Evolutionary conservation across 805 yeast species (phyloP).

Genomic region (Candida hungchunana): DNA sequence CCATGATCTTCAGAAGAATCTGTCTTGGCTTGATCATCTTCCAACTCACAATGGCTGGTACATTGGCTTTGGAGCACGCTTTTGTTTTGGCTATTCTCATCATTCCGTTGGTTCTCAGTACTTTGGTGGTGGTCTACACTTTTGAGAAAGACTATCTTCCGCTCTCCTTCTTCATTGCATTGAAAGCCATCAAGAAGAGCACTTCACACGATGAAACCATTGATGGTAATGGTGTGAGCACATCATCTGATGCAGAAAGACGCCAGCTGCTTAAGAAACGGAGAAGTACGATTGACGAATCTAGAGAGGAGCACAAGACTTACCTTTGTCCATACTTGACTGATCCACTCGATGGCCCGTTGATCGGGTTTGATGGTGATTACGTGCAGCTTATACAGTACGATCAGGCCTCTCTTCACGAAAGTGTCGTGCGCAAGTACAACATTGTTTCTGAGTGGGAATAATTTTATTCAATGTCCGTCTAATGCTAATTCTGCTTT

Average conservation of each 20-base stretch:
- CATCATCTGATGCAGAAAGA: neutral
- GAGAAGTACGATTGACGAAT: slow-evolving; percentile 26
- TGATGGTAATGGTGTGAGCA: too few relatives aligned
- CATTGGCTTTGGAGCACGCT: slow-evolving; percentile 77
- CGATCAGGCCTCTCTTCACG: slow-evolving; percentile 20
- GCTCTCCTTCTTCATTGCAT: slow-evolving; percentile 78
- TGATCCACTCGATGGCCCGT: slow-evolving; percentile 76
- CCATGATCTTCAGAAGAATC: slow-evolving; percentile 78
- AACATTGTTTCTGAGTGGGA: slow-evolving; percentile 27
- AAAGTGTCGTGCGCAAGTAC: slow-evolving; percentile 19
- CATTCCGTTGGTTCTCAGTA: slow-evolving; percentile 70
- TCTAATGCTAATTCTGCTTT: neutral
- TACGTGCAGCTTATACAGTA: slow-evolving; percentile 24
- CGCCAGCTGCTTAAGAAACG: slow-evolving; percentile 16
- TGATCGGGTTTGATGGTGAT: slow-evolving; percentile 45
- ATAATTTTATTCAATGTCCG: slow-evolving; percentile 5
- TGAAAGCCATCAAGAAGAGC: slow-evolving; percentile 55
- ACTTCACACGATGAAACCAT: too few relatives aligned
- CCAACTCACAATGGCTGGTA: slow-evolving; percentile 92
- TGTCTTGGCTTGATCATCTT: slow-evolving; percentile 76
- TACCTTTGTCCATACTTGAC: slow-evolving; percentile 77
- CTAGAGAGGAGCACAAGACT: slow-evolving; percentile 36
- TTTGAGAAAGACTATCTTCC: slow-evolving; percentile 83
- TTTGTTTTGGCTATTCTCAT: slow-evolving; percentile 68
- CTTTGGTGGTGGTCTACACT: slow-evolving; percentile 65